phyloP scores from a whole-genome alignment of 2,329 filamentous ascomycete species.

The Aspergillus piperis region DNA sequence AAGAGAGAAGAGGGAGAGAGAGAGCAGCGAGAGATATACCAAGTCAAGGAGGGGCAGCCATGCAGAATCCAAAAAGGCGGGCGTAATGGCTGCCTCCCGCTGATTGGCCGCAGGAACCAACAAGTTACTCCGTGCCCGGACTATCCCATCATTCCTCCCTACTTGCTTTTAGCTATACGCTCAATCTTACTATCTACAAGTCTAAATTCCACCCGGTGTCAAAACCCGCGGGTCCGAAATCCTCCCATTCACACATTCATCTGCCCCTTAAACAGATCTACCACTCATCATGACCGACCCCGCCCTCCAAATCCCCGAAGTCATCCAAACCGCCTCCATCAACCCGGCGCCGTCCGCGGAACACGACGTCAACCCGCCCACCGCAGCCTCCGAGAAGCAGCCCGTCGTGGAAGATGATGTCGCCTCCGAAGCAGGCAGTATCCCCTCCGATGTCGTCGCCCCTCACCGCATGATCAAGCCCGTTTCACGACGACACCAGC shows the following conservation, averaged over 20 bases:
- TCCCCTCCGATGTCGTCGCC: conserved; percentile 52
- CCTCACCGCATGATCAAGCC: conserved; percentile 38
- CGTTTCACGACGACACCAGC: conserved; percentile 42
- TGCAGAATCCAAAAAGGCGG: conserved; percentile 16
- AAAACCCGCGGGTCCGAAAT: neutral
- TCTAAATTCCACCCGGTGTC: no score
- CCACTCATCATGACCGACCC: conserved; percentile 56
- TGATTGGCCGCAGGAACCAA: conserved; percentile 8
- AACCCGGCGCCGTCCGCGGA: conserved; percentile 68
- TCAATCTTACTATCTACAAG: no score
- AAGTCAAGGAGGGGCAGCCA: conserved; percentile 27
- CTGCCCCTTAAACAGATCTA: no score
- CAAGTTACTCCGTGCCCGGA: conserved; percentile 5
- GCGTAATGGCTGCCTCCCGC: conserved; percentile 16
- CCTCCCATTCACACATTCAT: no score
- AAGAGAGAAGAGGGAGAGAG: conserved; percentile 4
- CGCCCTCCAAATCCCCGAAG: conserved; percentile 70
- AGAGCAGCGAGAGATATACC: neutral
- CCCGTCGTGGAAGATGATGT: conserved; percentile 59
- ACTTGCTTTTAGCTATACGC: neutral
- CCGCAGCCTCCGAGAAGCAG: conserved; percentile 66
- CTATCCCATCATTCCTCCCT: neutral
- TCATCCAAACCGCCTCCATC: conserved; percentile 78
- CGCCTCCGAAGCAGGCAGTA: conserved; percentile 44
- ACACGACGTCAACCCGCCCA: conserved; percentile 80